Conservation (phyloP, 805 yeast species). For the Candida glaebosa region DNA sequence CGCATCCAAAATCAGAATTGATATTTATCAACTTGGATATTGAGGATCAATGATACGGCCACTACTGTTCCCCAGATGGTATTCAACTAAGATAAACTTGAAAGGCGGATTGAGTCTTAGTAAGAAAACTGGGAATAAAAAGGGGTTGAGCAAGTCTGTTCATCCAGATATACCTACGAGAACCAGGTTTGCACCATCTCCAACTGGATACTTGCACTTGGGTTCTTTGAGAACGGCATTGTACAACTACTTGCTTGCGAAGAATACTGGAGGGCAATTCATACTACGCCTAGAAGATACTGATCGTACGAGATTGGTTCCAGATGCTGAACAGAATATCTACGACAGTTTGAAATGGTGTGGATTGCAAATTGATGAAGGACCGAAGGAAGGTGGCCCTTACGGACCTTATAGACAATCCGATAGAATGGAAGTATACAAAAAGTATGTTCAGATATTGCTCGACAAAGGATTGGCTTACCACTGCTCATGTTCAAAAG, state of each 20-base stretch:
- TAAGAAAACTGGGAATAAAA: not conserved
- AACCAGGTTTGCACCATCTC: conserved; percentile 96
- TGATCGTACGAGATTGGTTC: conserved; percentile 73
- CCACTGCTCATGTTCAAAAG: conserved; percentile 81
- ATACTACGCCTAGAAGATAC: conserved; percentile 88
- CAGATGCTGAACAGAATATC: conserved; percentile 80
- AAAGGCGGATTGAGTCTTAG: not conserved
- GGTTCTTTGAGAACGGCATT: conserved; percentile 94
- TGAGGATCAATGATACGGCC: not conserved
- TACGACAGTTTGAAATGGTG: conserved; percentile 78
- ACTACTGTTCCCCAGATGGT: conserved; percentile 2
- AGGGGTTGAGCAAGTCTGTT: conserved; percentile 8
- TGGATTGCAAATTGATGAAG: conserved; percentile 74
- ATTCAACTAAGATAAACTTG: conserved; percentile 5
- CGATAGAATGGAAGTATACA: conserved; percentile 67
- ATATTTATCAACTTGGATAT: not conserved
- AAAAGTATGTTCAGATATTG: conserved; percentile 52
- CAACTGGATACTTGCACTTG: conserved; percentile 91
- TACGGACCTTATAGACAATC: conserved; percentile 84
- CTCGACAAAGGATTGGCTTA: conserved; percentile 73
- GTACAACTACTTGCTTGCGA: conserved; percentile 82
- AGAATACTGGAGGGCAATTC: conserved; percentile 75
- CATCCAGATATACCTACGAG: conserved; percentile 59
- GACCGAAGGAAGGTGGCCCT: conserved; percentile 59
- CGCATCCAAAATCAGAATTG: not conserved